Conservation (phyloP, 148 eudicot species). For the Chenopodium suecicum region DNA sequence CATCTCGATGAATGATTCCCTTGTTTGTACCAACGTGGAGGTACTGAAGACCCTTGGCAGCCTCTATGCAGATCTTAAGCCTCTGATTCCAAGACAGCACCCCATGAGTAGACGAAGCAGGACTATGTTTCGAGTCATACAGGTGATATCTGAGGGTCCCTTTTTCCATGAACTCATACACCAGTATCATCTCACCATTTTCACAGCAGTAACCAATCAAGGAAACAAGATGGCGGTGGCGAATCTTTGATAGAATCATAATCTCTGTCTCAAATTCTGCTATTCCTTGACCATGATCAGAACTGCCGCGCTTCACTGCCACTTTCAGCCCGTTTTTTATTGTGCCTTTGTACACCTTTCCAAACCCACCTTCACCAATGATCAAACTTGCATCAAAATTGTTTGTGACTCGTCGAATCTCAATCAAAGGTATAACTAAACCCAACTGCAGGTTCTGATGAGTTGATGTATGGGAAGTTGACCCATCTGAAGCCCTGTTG, state of each 20-base stretch:
- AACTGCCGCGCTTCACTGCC: slow-evolving; percentile 54
- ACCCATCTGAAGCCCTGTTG: slow-evolving; percentile 20
- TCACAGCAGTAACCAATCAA: slow-evolving; percentile 62
- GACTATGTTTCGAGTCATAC: slow-evolving; percentile 11
- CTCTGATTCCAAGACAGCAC: slow-evolving; percentile 47
- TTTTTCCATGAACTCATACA: slow-evolving; percentile 64
- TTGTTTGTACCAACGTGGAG: slow-evolving; percentile 46
- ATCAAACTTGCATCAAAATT: slow-evolving; percentile 36
- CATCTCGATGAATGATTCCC: slow-evolving; percentile 63
- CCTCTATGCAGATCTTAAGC: slow-evolving; percentile 55
- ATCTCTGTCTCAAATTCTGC: slow-evolving; percentile 57
- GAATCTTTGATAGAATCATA: slow-evolving; percentile 44
- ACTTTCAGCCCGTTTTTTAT: slow-evolving; percentile 36
- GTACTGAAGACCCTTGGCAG: slow-evolving; percentile 51
- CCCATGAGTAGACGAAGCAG: not conserved
- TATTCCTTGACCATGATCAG: slow-evolving; percentile 47
- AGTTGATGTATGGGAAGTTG: slow-evolving; percentile 21
- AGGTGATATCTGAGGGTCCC: slow-evolving; percentile 52
- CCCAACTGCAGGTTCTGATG: slow-evolving; percentile 36
- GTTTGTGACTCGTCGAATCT: slow-evolving; percentile 42
- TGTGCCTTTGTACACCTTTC: slow-evolving; percentile 52
- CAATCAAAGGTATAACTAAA: slow-evolving; percentile 35
- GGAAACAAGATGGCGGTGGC: slow-evolving; percentile 56
- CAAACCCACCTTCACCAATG: slow-evolving; percentile 63
- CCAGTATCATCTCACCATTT: slow-evolving; percentile 53